Percentiles rank a stretch among this genome's conserved stretches.
Conservation (phyloP, 768 basidiomycete species). For the Termitomyces sp. region DNA sequence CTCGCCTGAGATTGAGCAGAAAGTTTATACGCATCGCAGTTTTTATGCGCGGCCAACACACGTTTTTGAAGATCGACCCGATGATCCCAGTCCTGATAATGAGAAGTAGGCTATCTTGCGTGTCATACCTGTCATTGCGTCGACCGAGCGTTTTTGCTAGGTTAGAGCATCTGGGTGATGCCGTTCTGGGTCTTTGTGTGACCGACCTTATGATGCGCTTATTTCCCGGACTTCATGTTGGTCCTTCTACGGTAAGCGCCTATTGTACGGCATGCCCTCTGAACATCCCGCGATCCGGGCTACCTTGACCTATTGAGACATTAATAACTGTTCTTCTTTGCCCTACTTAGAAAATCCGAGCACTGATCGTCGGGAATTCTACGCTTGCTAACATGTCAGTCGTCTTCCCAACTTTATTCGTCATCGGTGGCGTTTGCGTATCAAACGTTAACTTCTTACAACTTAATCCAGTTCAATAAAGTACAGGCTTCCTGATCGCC, state of each 20-base stretch:
- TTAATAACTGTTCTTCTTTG: slow-evolving; percentile 1
- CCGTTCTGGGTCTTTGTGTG: slow-evolving; percentile 65
- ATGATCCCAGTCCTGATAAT: slow-evolving; percentile 78
- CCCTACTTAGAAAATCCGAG: slow-evolving; percentile 65
- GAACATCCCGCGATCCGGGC: slow-evolving; percentile 7
- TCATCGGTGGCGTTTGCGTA: not conserved
- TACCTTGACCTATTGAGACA: not conserved
- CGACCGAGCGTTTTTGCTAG: slow-evolving; percentile 28
- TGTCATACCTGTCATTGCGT: not conserved
- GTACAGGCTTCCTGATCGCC: slow-evolving; percentile 59
- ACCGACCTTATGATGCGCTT: slow-evolving; percentile 60
- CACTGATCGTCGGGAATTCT: slow-evolving; percentile 69
- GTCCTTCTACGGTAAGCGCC: slow-evolving; percentile 65
- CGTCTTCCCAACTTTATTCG: not conserved
- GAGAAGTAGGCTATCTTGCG: slow-evolving; percentile 52
- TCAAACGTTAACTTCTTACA: not conserved
- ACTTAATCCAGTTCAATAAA: slow-evolving; percentile 45
- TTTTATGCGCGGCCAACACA: slow-evolving; percentile 66
- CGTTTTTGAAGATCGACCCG: slow-evolving; percentile 69
- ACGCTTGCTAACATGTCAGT: slow-evolving; percentile 70
- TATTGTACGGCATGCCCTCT: slow-evolving; percentile 8
- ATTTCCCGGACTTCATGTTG: slow-evolving; percentile 71
- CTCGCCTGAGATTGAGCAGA: slow-evolving; percentile 38
- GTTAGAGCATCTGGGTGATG: slow-evolving; percentile 75
- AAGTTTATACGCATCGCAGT: slow-evolving; percentile 77